Evolutionary conservation across 2,329 filamentous ascomycete species (phyloP), one percentile per base, ranked within the genome.

Genomic region (Pseudogymnoascus sp.): DNA sequence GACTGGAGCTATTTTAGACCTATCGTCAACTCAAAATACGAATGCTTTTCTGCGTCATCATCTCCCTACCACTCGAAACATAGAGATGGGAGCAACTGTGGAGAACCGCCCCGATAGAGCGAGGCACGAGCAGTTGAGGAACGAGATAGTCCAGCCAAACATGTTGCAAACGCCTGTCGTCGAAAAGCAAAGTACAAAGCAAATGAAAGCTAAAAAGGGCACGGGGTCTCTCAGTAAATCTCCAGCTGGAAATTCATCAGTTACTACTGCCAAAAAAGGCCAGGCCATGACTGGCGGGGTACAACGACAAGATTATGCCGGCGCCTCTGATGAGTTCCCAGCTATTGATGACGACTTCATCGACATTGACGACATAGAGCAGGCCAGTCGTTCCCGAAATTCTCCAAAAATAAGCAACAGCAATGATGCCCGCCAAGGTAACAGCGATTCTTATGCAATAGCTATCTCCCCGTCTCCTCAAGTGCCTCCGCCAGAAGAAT

Each of bases 1-100:
- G 3, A 82, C 82, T 67, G 81, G 81, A 2, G 75, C 80, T 19
- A 70, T 77, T 4, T 67, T 83, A 59, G 76, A 73, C 4, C 71
- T 83, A n/a, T 80, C 78, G 15, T 57, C 50, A 33, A 57, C 50
- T 57, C 50, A 57, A 9, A 57, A 57, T 33, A 57, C 50, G 28
- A 35, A 57, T 57, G 50, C 28, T 13, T 57, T 35, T 33, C 9
- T 57, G 28, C 50, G 59, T 7, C 35, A 61, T 13, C 31, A 40
- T 17, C 33, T 38, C 17, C 19, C 59, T 1, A n/a, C 19, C 17
- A 61, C 35, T 4, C n/a, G 23, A 21, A 57, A 33, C n/a, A 9
- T 21, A 9, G 50, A 21, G 17, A 57, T 4, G 26, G 59, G 3
- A 1, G 8, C 19, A 40, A 23, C 11, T 38, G 13, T 6, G 21